These are phyloP conservation scores for Megacollybia platyphylla DNA, from an alignment of 1,284 basidiomycete species.

Conservation along the genomic window DNA sequence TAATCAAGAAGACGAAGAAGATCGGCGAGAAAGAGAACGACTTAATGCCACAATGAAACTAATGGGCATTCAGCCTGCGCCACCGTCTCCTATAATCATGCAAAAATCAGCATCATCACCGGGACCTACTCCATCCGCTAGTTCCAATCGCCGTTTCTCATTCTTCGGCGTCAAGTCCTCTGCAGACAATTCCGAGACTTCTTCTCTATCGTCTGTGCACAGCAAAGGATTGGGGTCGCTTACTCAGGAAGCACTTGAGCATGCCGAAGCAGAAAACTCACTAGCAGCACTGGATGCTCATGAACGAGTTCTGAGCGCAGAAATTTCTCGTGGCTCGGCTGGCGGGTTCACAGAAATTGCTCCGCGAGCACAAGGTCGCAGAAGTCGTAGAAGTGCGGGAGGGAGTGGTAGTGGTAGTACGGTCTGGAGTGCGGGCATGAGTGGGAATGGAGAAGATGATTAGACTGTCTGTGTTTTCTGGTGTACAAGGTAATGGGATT, in stretches of 20 bases:
- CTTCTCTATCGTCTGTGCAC: constrained; percentile 27
- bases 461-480: neutral
- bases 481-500: constrained; percentile 2
- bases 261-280: constrained; percentile 61
- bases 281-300: constrained; percentile 64
- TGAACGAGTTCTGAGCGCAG: constrained; percentile 58
- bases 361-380: constrained; percentile 36
- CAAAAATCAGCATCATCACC: constrained; percentile 27
- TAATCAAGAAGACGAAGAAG: constrained; percentile 80
- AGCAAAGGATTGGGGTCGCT: constrained; percentile 27
- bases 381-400: constrained; percentile 40
- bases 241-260: constrained; percentile 64
- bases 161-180: constrained; percentile 44
- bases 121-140: constrained; percentile 17
- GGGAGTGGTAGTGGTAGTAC: constrained; percentile 61
- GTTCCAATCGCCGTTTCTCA: constrained; percentile 42
- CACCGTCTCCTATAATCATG: constrained; percentile 19
- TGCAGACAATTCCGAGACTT: constrained; percentile 30
- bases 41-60: constrained; percentile 82
- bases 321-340: constrained; percentile 59
- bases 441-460: constrained; percentile 32
- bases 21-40: constrained; percentile 72
- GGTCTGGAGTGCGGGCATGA: constrained; percentile 76
- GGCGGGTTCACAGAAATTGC: constrained; percentile 71
- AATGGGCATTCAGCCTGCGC: constrained; percentile 72